Percentiles rank a stretch among this genome's conserved stretches.
Conservation (phyloP, 495 filamentous ascomycete genomes). For the Penicillium cosmopolitanum region DNA sequence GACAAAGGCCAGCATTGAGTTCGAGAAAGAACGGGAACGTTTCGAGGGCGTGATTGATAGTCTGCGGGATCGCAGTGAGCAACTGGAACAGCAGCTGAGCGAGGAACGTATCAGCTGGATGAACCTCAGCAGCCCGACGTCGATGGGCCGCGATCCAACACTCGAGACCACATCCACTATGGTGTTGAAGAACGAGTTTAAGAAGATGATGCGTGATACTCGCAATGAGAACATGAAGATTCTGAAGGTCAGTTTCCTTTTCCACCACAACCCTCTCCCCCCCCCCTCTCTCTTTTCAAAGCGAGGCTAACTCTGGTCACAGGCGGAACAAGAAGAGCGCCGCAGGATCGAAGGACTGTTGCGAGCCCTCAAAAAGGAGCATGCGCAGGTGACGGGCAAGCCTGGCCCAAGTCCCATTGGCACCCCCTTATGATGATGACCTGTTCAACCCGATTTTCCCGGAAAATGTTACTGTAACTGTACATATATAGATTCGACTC, state of each 20-base stretch:
- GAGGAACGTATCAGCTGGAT: slow-evolving; percentile 76
- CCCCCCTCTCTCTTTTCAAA: slow-evolving; percentile 4
- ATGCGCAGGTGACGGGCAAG: slow-evolving; percentile 52
- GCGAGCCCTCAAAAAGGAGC: slow-evolving; percentile 58
- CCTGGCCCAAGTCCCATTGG: slow-evolving; percentile 54
- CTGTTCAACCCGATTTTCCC: no score
- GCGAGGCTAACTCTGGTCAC: slow-evolving; percentile 11
- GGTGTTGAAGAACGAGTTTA: slow-evolving; percentile 80
- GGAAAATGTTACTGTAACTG: slow-evolving; percentile 9
- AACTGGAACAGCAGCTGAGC: slow-evolving; percentile 65
- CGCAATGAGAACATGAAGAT: slow-evolving; percentile 70
- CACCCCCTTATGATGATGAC: slow-evolving; percentile 45
- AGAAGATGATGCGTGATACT: slow-evolving; percentile 89
- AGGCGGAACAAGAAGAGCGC: slow-evolving; percentile 77
- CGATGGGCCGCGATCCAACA: slow-evolving; percentile 48
- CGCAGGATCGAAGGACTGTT: slow-evolving; percentile 65
- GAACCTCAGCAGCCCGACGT: slow-evolving; percentile 60
- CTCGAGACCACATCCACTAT: slow-evolving; percentile 68
- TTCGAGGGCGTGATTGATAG: slow-evolving; percentile 74
- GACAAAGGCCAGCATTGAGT: slow-evolving; percentile 81
- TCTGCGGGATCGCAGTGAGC: slow-evolving; percentile 70
- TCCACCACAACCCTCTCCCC: slow-evolving; percentile 9
- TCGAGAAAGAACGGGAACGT: slow-evolving; percentile 80
- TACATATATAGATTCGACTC: slow-evolving; percentile 30
- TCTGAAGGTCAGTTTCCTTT: slow-evolving; percentile 60